Base-by-base conservation (phyloP, 1,284 basidiomycete species). In the Trichosporon coremiiforme region DNA sequence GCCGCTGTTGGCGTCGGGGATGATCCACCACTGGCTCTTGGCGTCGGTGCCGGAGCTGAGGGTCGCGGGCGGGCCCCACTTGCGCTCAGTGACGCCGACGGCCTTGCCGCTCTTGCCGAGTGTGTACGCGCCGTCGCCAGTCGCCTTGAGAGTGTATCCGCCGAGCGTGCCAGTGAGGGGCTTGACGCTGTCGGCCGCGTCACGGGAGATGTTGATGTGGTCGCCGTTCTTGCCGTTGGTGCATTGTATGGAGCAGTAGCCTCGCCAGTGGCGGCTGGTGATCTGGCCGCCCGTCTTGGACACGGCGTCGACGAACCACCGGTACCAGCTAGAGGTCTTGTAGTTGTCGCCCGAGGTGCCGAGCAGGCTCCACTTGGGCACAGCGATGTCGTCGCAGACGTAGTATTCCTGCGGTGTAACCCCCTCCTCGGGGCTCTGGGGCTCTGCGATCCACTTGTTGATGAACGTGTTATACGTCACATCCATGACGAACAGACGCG, bases 201-300 rank as follows among this genome's bases (percentile, higher is more conserved):
- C 36, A 31, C 68, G 47, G 1, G 64, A 29, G 47, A 73, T n/a
- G 47, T 68, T 64, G 66, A 70, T 53, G 35, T 68, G 70, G 67
- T 73, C 71, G 41, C 17, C 17, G 33, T 12, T n/a, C n/a, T n/a
- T 41, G n/a, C 38, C 31, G 62, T 66, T 66, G 15, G 35, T 57
- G n/a, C 71, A 73, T 12, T 67, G 67, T 29, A 67, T 67, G 3
- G 69, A 70, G 67, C 69, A 73, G 69, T 73, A 70, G 0, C 65
- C 45, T 10, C 69, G 50, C 57, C 70, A 70, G n/a, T 35, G 4
- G 10, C 41, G 38, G 25, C 71, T 69, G n/a, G 68, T 20, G 25
- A 73, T 70, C 41, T 29, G 22, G 4, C 12, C 22, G 13, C 41
- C 13, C 2, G 71, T 68, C 35, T 22, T 22, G 31, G 45, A 63